These are phyloP conservation scores for Rhizophora mangle DNA, from an alignment of 345 rosid species.

Conservation along the genomic window DNA sequence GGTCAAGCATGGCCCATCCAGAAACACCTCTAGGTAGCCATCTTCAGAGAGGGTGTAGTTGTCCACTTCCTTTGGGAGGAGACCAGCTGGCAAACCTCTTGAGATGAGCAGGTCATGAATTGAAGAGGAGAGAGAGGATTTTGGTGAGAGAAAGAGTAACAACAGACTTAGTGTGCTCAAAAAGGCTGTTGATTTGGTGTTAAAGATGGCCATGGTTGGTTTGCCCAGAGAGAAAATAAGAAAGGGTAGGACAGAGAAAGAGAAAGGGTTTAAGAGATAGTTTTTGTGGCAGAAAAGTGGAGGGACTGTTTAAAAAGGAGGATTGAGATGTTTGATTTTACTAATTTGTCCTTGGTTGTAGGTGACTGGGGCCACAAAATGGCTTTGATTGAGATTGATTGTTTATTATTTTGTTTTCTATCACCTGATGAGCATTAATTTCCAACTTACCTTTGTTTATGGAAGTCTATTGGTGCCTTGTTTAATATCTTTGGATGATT, in stretches of 20 bases:
- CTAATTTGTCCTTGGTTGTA: constrained; percentile 40
- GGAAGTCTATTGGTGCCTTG: constrained; percentile 9
- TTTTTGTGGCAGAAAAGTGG: constrained; percentile 23
- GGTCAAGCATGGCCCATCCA: constrained; percentile 74
- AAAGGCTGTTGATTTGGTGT: constrained; percentile 17
- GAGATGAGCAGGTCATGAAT: constrained; percentile 78
- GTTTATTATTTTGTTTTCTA: constrained; percentile 32
- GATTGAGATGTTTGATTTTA: neutral
- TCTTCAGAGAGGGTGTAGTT: constrained; percentile 52
- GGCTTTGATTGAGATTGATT: neutral
- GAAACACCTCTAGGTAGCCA: constrained; percentile 73
- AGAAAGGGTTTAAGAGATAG: constrained; percentile 4
- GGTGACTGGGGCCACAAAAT: constrained; percentile 22
- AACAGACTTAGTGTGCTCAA: constrained; percentile 13
- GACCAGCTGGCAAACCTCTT: constrained; percentile 80
- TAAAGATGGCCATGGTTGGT: constrained; percentile 30
- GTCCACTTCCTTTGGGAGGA: constrained; percentile 71
- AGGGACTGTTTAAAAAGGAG: constrained; percentile 24
- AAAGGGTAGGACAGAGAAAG: constrained; percentile 1
- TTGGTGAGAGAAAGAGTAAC: constrained; percentile 2
- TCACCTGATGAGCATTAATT: constrained; percentile 36
- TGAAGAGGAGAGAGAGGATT: constrained; percentile 21
- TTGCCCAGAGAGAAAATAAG: constrained; percentile 6
- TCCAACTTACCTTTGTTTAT: constrained; percentile 1
- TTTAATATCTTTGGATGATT: constrained; percentile 6